A percentile compares a stretch with the other conserved stretches of the same genome.
Conservation (phyloP, 108 stramenopile species). For the Chaetoceros tenuissimus region DNA sequence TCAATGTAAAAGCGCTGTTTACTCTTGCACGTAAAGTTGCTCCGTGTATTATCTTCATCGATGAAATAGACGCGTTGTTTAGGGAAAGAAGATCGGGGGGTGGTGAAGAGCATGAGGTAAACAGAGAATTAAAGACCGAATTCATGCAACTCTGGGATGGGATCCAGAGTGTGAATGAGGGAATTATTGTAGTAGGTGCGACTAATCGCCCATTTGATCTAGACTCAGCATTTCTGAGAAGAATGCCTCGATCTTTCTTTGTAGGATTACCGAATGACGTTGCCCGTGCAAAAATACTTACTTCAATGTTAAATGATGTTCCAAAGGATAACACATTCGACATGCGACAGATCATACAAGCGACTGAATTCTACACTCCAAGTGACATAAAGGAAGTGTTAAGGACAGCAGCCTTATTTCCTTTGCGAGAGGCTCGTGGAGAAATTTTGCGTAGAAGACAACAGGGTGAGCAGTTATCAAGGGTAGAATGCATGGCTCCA, state of each 20-base stretch:
- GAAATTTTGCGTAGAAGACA: conserved; percentile 4
- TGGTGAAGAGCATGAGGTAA: conserved; percentile 81
- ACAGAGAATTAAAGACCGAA: conserved; percentile 92
- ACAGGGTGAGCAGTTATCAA: conserved; percentile 1
- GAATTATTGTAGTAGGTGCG: conserved; percentile 54
- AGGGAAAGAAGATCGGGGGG: conserved; percentile 39
- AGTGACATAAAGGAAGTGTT: conserved; percentile 67
- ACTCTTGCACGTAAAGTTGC: conserved; percentile 60
- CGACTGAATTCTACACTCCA: conserved; percentile 55
- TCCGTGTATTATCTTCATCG: conserved; percentile 78
- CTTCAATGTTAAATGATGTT: conserved; percentile 24
- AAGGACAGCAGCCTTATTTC: conserved; percentile 49
- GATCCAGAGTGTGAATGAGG: conserved; percentile 15
- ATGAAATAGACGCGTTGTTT: conserved; percentile 94
- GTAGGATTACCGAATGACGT: conserved; percentile 75
- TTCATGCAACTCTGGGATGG: conserved; percentile 95
- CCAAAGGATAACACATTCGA: conserved; percentile 28
- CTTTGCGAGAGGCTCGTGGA: conserved; percentile 35
- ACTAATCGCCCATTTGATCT: conserved; percentile 95
- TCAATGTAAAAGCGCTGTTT: conserved; percentile 88
- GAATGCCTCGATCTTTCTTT: conserved; percentile 75
- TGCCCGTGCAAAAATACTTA: conserved; percentile 56
- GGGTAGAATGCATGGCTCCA: conserved; percentile 11
- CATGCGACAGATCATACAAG: conserved; percentile 21
- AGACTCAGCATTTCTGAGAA: conserved; percentile 83